Conservation (phyloP, 768 basidiomycete species). For the Termitomyces heimii region DNA sequence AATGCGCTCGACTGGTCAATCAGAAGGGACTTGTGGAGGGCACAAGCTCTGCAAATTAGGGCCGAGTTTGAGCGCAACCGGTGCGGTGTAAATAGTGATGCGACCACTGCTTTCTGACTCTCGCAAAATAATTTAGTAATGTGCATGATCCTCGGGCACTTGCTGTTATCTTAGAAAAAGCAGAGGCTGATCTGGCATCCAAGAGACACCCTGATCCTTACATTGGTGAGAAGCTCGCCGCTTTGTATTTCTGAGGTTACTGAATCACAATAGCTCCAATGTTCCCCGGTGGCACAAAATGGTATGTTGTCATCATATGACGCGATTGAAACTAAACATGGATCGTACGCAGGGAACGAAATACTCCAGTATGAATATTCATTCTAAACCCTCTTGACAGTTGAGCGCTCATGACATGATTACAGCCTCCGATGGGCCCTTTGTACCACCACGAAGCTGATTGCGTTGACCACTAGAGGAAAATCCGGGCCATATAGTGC, state of each 20-base stretch:
- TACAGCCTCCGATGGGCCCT: slow-evolving; percentile 56
- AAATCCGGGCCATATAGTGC: background rate
- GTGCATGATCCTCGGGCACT: slow-evolving; percentile 82
- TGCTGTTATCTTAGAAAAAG: slow-evolving; percentile 69
- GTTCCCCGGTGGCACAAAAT: slow-evolving; percentile 93
- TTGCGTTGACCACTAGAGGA: slow-evolving; percentile 26
- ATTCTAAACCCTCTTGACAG: slow-evolving; percentile 2
- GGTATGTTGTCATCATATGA: slow-evolving; percentile 45
- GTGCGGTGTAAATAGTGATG: slow-evolving; percentile 31
- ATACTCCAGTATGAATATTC: slow-evolving; percentile 57
- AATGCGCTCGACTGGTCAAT: slow-evolving; percentile 91
- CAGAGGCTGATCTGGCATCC: slow-evolving; percentile 66
- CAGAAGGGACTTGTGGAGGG: slow-evolving; percentile 81
- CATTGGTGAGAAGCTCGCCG: slow-evolving; percentile 53
- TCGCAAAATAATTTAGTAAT: slow-evolving; percentile 40
- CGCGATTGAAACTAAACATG: slow-evolving; percentile 12
- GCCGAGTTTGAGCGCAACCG: slow-evolving; percentile 93
- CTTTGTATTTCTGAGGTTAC: background rate
- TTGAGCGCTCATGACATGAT: slow-evolving; percentile 11
- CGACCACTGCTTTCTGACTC: background rate
- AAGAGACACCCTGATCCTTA: slow-evolving; percentile 89
- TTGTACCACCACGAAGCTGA: slow-evolving; percentile 57
- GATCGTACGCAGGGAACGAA: slow-evolving; percentile 60
- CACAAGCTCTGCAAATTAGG: slow-evolving; percentile 77
- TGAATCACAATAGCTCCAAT: slow-evolving; percentile 50